Percentiles rank a stretch among this genome's conserved stretches.
Conservation (phyloP, 352 stramenopile species). For the Phytophthora cajani region DNA sequence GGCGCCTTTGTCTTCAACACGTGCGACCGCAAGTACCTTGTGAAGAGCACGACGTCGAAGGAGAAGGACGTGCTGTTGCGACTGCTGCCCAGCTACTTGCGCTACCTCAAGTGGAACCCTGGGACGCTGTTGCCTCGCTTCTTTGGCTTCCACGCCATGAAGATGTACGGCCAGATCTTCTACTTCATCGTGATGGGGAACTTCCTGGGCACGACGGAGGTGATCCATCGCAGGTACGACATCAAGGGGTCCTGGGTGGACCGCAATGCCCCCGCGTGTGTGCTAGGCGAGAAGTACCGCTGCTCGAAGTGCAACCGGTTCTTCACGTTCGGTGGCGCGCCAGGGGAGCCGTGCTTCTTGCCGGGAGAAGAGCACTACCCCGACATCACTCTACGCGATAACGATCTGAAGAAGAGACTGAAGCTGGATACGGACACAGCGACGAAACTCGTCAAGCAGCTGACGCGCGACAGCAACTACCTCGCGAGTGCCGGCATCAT, state of each 20-base stretch:
- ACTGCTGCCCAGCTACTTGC: conserved; percentile 85
- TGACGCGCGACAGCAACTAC: conserved; percentile 86
- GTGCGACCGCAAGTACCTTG: conserved; percentile 89
- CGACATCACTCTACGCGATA: conserved; percentile 85
- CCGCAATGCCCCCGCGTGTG: conserved; percentile 78
- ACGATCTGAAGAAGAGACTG: conserved; percentile 87
- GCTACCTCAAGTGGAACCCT: conserved; percentile 91
- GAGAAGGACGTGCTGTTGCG: conserved; percentile 84
- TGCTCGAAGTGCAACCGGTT: conserved; percentile 89
- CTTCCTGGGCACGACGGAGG: conserved; percentile 82
- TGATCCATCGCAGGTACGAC: conserved; percentile 90
- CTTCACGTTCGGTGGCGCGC: conserved; percentile 73
- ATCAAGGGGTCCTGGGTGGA: conserved; percentile 93
- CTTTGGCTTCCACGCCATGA: conserved; percentile 90
- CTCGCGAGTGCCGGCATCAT: conserved; percentile 88
- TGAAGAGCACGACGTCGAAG: conserved; percentile 86
- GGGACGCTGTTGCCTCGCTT: conserved; percentile 89
- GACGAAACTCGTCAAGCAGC: conserved; percentile 74
- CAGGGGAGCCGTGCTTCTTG: conserved; percentile 54
- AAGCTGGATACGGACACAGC: conserved; percentile 66
- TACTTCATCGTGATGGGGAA: conserved; percentile 95
- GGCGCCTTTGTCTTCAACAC: conserved; percentile 93
- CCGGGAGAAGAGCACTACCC: conserved; percentile 79
- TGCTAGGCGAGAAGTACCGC: conserved; percentile 78
- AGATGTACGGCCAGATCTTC: conserved; percentile 92